These are phyloP conservation scores for Mallotus nudiflorus DNA, from an alignment of 345 rosid species.

Conservation along the genomic window DNA sequence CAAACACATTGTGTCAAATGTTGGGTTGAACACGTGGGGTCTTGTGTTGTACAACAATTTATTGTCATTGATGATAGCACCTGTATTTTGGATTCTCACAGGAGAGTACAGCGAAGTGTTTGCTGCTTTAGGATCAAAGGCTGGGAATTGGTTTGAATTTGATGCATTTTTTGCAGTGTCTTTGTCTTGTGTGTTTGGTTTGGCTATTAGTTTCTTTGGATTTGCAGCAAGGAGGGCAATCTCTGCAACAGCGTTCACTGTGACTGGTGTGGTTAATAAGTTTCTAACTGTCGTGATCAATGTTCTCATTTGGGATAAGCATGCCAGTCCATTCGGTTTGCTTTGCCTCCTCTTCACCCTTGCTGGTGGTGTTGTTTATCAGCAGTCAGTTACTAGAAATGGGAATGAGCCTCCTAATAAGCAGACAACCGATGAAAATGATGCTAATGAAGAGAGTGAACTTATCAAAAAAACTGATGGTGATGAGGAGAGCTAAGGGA, in stretches of 20 bases:
- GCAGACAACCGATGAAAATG: constrained; percentile 32
- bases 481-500: constrained; percentile 43
- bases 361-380: constrained; percentile 88
- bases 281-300: constrained; percentile 92
- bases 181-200: constrained; percentile 87
- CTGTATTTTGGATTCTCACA: constrained; percentile 85
- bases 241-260: constrained; percentile 96
- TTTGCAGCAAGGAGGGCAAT: constrained; percentile 90
- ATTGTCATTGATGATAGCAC: constrained; percentile 84
- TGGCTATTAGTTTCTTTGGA: constrained; percentile 91
- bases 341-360: constrained; percentile 82
- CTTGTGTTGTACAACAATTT: constrained; percentile 86
- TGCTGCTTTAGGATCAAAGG: constrained; percentile 49
- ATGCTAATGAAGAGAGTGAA: constrained; percentile 32
- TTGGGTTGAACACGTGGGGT: constrained; percentile 98
- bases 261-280: constrained; percentile 97
- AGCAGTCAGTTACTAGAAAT: constrained; percentile 77
- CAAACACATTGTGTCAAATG: constrained; percentile 91
- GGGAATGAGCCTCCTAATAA: constrained; percentile 41
- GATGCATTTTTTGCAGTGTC: constrained; percentile 69
- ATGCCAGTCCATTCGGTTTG: constrained; percentile 86
- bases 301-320: constrained; percentile 96
- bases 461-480: constrained; percentile 25
- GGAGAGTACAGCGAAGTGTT: constrained; percentile 75
- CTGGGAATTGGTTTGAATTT: constrained; percentile 56